Conservation (phyloP, 2,329 filamentous ascomycete species). For the Fonsecaea pugnacius region DNA sequence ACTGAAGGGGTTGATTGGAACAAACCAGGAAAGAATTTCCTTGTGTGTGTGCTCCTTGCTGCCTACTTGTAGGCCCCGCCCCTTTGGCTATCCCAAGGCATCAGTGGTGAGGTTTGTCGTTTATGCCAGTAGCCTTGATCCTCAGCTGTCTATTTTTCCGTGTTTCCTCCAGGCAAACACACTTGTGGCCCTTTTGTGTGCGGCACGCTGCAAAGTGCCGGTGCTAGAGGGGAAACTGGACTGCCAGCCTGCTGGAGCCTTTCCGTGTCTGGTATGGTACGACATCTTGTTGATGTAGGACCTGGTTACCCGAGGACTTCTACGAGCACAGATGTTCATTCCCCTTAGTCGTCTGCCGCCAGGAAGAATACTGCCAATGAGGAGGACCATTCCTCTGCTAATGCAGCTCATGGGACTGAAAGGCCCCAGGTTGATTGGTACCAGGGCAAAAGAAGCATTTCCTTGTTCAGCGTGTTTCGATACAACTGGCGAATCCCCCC, state of each 20-base stretch:
- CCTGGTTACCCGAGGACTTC: not conserved
- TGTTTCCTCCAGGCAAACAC: not conserved
- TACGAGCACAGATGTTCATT: not conserved
- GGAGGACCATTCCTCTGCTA: not conserved
- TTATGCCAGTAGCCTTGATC: not conserved
- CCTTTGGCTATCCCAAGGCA: not conserved
- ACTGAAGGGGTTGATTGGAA: not conserved
- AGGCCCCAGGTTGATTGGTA: not conserved
- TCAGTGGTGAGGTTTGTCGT: not conserved
- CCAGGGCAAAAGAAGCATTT: conserved; percentile 2
- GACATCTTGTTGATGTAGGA: not conserved
- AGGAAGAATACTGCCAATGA: not conserved
- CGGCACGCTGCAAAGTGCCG: not conserved
- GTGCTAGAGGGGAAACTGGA: not conserved
- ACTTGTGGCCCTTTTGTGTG: not conserved
- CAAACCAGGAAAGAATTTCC: not conserved
- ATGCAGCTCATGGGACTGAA: not conserved
- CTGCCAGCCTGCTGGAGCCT: not conserved
- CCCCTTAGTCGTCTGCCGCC: not conserved
- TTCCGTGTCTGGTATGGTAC: not conserved
- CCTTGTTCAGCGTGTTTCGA: not conserved
- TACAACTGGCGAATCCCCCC: not conserved
- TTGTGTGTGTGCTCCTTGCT: not conserved
- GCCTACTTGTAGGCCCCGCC: not conserved
- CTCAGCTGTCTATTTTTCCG: not conserved